Base-by-base conservation (phyloP, 805 yeast species). In the Lachancea waltii region DNA sequence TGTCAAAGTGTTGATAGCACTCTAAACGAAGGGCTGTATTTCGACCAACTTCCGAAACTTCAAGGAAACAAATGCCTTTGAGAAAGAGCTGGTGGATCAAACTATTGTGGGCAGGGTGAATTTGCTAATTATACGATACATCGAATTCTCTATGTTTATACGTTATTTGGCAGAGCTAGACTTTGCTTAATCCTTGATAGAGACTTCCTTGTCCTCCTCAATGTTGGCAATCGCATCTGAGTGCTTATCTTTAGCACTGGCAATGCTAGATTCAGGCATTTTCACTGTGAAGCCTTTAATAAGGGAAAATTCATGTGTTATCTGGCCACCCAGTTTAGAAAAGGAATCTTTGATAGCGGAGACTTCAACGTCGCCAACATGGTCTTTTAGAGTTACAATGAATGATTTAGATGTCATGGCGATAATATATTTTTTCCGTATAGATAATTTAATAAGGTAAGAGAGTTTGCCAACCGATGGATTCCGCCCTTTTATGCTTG, bases 141-240 rank as follows among this genome's bases (percentile, higher is more conserved):
- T n/a, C n/a, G n/a, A n/a, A n/a, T n/a, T n/a, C n/a, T n/a, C n/a
- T n/a, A n/a, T n/a, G n/a, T n/a, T n/a, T n/a, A n/a, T n/a, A n/a
- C n/a, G n/a, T n/a, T n/a, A n/a, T n/a, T n/a, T n/a, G n/a, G n/a
- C n/a, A n/a, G n/a, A n/a, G n/a, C n/a, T n/a, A n/a, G n/a, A n/a
- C 7, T 21, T 20, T n/a, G 15, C 26, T 17, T 32, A 42, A 25
- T 37, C 33, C 37, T 66, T 65, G 46, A 69, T 73, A 48, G 69
- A 67, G 29, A 81, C 85, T 52, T 75, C 82, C 53, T 71, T 64
- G 56, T 81, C 89, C 55, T 77, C 85, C 58, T 81, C 89, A 46
- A 80, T 65, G 28, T 69, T 61, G 33, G 73, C 71, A 47, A 81
- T 79, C 34, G 67, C 70, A 20, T 71, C 73, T 51, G 41, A 36